phyloP scores from a whole-genome alignment of 441 rosid genomes.

The Hura crepitans region DNA sequence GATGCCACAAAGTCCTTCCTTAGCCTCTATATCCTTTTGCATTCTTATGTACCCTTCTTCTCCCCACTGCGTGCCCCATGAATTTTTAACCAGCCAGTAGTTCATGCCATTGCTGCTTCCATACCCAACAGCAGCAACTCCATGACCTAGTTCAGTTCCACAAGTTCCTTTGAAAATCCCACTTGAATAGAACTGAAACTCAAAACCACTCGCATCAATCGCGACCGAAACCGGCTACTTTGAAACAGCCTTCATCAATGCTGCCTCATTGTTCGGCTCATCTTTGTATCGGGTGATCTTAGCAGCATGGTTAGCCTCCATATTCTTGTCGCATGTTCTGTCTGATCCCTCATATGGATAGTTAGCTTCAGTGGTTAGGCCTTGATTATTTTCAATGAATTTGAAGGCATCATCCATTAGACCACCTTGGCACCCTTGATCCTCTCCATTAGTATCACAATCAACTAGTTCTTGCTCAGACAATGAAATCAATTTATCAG shows the following conservation, averaged over 20 bases:
- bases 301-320: conserved; percentile 28
- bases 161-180: conserved; percentile 56
- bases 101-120: conserved; percentile 39
- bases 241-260: conserved; percentile 38
- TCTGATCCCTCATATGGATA: conserved; percentile 48
- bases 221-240: conserved; percentile 63
- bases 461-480: conserved; percentile 29
- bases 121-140: conserved; percentile 62
- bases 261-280: conserved; percentile 38
- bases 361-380: conserved; percentile 37
- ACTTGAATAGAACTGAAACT: conserved; percentile 49
- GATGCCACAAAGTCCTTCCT: conserved; percentile 53
- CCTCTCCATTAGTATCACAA: conserved; percentile 35
- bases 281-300: conserved; percentile 35
- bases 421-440: conserved; percentile 66
- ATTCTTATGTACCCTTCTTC: conserved; percentile 55
- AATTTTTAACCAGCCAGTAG: conserved; percentile 65
- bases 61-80: conserved; percentile 67
- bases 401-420: conserved; percentile 53
- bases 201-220: conserved; percentile 47
- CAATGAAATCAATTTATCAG: background rate
- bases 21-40: conserved; percentile 29
- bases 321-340: conserved; percentile 33
- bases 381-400: conserved; percentile 40
- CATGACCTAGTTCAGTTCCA: conserved; percentile 50